A percentile compares a stretch with the other conserved stretches of the same genome.
phyloP scores from a whole-genome alignment of 2,329 filamentous ascomycete genomes.

The Lachnellula subtilissima region DNA sequence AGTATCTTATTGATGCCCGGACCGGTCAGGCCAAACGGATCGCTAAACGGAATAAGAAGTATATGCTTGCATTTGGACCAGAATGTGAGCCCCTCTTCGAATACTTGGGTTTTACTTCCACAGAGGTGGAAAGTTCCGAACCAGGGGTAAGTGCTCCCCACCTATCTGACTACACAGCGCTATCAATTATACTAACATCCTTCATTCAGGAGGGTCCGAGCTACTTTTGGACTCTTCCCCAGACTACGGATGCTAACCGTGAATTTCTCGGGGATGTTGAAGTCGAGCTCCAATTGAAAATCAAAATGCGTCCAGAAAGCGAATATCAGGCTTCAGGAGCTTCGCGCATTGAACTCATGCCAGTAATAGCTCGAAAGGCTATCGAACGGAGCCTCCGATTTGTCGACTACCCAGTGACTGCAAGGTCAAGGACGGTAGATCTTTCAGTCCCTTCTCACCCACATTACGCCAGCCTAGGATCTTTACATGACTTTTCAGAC shows the following conservation, averaged over 20 bases:
- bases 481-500: conserved; percentile 58
- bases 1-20: conserved; percentile 54
- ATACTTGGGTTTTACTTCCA: conserved; percentile 50
- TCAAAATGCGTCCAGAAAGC: conserved; percentile 16
- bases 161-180: not conserved
- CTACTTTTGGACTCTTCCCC: conserved; percentile 31
- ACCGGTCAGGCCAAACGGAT: conserved; percentile 48
- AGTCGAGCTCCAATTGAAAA: conserved; percentile 43
- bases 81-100: conserved; percentile 56
- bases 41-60: conserved; percentile 57
- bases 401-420: conserved; percentile 22
- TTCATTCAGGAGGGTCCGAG: conserved; percentile 21
- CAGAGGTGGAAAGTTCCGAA: conserved; percentile 27
- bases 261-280: conserved; percentile 54
- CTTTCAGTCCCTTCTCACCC: conserved; percentile 36
- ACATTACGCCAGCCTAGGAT: conserved; percentile 58
- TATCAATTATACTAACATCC: conserved; percentile 26
- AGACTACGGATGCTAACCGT: conserved; percentile 22
- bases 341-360: not conserved
- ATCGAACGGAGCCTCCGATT: conserved; percentile 28
- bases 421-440: conserved; percentile 24
- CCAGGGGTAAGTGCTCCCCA: conserved; percentile 34
- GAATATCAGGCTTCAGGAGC: conserved; percentile 3
- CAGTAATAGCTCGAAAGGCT: conserved; percentile 20
- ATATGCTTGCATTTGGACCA: conserved; percentile 56